Evolutionary conservation across 495 filamentous ascomycete species (phyloP), one percentile per base, ranked within the genome.

Genomic region (Sordaria brevicollis): DNA sequence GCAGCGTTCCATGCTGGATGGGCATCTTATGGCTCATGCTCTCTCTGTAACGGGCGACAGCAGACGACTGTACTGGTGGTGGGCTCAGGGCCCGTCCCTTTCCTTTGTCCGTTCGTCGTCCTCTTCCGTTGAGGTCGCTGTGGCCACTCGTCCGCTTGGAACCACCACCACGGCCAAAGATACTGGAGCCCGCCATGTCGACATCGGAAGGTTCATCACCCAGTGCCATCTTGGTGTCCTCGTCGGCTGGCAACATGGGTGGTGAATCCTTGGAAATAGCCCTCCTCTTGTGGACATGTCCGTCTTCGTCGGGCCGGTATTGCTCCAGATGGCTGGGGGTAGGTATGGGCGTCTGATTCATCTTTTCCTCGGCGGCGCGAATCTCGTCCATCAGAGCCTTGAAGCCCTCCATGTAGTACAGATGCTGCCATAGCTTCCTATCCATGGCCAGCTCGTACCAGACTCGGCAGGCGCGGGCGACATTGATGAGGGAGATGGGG

Each of bases 321-420:
- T 74, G 73, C 13, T 81, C 79, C 8, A 76, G 67, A 17, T 75
- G 73, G 34, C 75, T 72, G 2, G 73, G 75, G 39, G 70, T 73
- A 13, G 73, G 68, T 9, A 69, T 67, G 35, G 73, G 66, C 11
- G 70, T 70, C 31, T 74, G 75, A 54, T 81, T 87, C 73, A 78
- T 79, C 68, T 86, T 82, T 68, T 86, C 83, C 74, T 97, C 94
- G 74, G 89, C 94, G 17, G 78, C 76, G 19, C 80, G 76, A 25
- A 97, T 86, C 71, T 93, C 91, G 17, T 83, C 80, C 15, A 80
- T 79, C 71, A 93, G 87, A 5, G 91, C 85, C 43, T 87, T 88
- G 91, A 94, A 99, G 5, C 96, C 96, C 81, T 97, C 93, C 11
- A 85, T 76, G 36, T 88, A 84, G 76, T 96, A 98, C 1, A 96